These are phyloP conservation scores for Neofusicoccum cordaticola DNA, from an alignment of 2,329 filamentous ascomycete species.

Conservation along the genomic window DNA sequence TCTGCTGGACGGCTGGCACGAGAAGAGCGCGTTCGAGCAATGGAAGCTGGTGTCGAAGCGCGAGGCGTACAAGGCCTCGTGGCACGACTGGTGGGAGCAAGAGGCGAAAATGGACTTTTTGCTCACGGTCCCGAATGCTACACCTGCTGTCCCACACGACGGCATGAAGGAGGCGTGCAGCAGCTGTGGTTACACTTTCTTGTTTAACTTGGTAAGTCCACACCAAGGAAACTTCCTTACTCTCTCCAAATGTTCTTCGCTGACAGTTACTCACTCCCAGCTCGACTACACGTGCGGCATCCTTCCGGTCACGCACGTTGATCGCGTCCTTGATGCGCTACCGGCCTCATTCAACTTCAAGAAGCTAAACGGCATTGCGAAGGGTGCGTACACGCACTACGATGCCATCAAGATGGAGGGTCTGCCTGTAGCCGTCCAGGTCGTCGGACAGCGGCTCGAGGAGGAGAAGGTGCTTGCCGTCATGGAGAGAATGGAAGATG, in stretches of 20 bases:
- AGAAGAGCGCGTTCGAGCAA: constrained; percentile 72
- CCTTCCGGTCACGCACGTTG: constrained; percentile 81
- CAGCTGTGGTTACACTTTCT: constrained; percentile 87
- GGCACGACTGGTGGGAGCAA: constrained; percentile 82
- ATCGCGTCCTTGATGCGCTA: constrained; percentile 64
- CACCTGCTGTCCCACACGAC: constrained; percentile 80
- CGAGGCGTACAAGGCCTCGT: constrained; percentile 72
- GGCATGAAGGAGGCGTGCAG: constrained; percentile 83
- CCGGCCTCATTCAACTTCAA: constrained; percentile 59
- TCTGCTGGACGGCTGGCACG: constrained; percentile 68
- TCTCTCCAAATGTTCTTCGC: neutral
- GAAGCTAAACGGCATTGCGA: constrained; percentile 73
- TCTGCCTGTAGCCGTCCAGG: constrained; percentile 79
- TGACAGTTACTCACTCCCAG: constrained; percentile 37
- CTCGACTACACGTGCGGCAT: constrained; percentile 84
- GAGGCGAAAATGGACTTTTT: constrained; percentile 69
- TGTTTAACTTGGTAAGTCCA: constrained; percentile 75
- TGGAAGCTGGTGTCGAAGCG: constrained; percentile 77
- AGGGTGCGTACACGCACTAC: constrained; percentile 83
- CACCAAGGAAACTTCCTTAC: neutral
- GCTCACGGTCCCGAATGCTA: constrained; percentile 82
- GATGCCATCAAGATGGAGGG: constrained; percentile 81
- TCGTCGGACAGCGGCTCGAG: constrained; percentile 74
- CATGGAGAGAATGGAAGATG: constrained; percentile 76
- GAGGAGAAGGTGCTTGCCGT: constrained; percentile 83